Conservation (phyloP, 192 early-diverging fungal species). For the Gigaspora rosea region DNA sequence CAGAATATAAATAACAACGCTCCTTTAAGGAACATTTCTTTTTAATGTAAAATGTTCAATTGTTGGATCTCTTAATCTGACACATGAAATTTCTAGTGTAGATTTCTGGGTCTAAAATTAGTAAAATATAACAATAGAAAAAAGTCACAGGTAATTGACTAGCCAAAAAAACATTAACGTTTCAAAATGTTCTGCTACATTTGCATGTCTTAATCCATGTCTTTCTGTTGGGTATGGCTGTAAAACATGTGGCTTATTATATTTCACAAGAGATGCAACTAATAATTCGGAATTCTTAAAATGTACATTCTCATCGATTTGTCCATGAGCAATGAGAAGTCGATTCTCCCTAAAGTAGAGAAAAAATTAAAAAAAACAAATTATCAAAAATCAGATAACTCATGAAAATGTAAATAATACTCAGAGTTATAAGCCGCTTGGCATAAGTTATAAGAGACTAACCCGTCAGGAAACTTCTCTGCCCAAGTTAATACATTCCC, state of each 20-base stretch:
- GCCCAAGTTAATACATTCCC: slow-evolving; percentile 56
- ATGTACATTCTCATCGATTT: slow-evolving; percentile 81
- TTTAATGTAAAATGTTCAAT: too few species aligned
- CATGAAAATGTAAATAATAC: neutral
- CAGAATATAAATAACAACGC: too few species aligned
- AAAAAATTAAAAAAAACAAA: slow-evolving; percentile 7
- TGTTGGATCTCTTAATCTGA: too few species aligned
- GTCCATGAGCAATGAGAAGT: slow-evolving; percentile 69
- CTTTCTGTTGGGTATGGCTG: slow-evolving; percentile 76
- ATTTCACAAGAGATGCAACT: slow-evolving; percentile 52
- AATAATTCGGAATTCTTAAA: slow-evolving; percentile 63
- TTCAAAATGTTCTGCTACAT: slow-evolving; percentile 78
- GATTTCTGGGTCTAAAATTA: too few species aligned
- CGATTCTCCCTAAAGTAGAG: slow-evolving; percentile 49
- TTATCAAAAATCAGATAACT: neutral
- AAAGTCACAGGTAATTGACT: slow-evolving; percentile 50
- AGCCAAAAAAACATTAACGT: slow-evolving; percentile 68
- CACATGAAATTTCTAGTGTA: too few species aligned
- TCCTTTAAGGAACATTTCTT: too few species aligned
- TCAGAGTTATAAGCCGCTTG: neutral
- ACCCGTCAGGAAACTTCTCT: slow-evolving; percentile 61
- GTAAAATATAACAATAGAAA: too few species aligned
- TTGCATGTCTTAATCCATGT: slow-evolving; percentile 66
- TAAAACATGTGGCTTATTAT: slow-evolving; percentile 59
- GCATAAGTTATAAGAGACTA: slow-evolving; percentile 18